Evolutionary conservation across 2,329 filamentous ascomycete genomes (phyloP).

Genomic region (Parasarocladium wereldwijsianum): DNA sequence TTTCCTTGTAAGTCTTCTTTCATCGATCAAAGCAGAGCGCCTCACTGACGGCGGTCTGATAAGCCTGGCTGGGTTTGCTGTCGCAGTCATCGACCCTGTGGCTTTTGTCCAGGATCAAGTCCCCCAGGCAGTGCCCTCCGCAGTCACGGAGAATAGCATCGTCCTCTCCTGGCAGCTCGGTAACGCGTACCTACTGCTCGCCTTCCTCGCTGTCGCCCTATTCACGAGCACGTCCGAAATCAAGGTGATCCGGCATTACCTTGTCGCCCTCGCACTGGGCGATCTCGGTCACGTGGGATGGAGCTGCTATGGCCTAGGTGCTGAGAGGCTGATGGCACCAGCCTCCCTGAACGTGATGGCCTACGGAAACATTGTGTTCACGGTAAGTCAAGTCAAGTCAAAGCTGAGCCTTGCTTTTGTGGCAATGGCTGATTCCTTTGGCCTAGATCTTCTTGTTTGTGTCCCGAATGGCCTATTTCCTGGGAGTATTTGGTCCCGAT

Average conservation of each 20-base stretch:
- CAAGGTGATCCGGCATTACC: conserved; percentile 51
- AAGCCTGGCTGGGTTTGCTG: conserved; percentile 45
- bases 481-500: conserved; percentile 44
- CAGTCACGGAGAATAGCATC: conserved; percentile 28
- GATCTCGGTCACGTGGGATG: conserved; percentile 55
- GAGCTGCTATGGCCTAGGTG: conserved; percentile 43
- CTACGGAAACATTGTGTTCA: conserved; percentile 60
- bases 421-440: conserved; percentile 3
- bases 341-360: conserved; percentile 51
- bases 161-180: conserved; percentile 54
- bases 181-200: conserved; percentile 54
- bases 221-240: conserved; percentile 50
- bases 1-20: conserved; percentile 41
- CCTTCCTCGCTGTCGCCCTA: conserved; percentile 47
- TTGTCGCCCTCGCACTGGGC: conserved; percentile 48
- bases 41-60: not conserved
- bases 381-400: conserved; percentile 26
- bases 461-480: conserved; percentile 40
- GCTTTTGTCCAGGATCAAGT: conserved; percentile 53
- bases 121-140: conserved; percentile 20
- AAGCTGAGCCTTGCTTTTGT: not conserved
- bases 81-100: conserved; percentile 37
- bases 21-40: not conserved
- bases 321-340: conserved; percentile 35
- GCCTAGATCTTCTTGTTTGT: conserved; percentile 37